Evolutionary conservation across 306 rosid genomes (phyloP).

Genomic region (Leucaena leucocephala): DNA sequence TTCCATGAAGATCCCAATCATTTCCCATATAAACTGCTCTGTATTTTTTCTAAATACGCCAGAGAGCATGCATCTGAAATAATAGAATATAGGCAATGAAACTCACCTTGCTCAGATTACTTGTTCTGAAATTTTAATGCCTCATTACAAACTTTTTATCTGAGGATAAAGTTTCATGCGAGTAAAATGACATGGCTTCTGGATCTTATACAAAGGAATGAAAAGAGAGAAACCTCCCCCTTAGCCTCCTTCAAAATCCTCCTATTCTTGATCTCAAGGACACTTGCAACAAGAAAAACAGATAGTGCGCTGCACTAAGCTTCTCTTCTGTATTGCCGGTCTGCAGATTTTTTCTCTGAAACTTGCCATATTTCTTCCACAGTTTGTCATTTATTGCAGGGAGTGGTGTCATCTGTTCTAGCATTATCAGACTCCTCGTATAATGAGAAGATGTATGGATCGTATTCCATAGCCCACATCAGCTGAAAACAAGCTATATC

Average conservation of each 20-base stretch:
- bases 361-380: conserved; percentile 84
- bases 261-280: conserved; percentile 80
- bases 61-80: background rate
- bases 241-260: conserved; percentile 79
- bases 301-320: conserved; percentile 60
- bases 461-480: conserved; percentile 99
- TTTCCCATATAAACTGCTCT: background rate
- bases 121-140: conserved; percentile 88
- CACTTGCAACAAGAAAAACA: conserved; percentile 86
- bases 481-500: conserved; percentile 87
- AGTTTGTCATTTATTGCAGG: conserved; percentile 53
- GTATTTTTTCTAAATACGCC: background rate
- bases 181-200: conserved; percentile 33
- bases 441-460: conserved; percentile 70
- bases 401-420: conserved; percentile 33
- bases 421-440: conserved; percentile 52
- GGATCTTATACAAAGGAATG: background rate
- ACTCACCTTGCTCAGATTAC: conserved; percentile 81
- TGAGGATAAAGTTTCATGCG: conserved; percentile 43
- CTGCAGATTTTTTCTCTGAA: conserved; percentile 71
- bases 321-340: conserved; percentile 55
- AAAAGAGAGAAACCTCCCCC: conserved; percentile 62
- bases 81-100: conserved; percentile 25
- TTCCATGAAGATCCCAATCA: conserved; percentile 2
- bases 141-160: conserved; percentile 80